Evolutionary conservation across 352 stramenopile species (phyloP).

Genomic region (Pythium brachiatum): DNA sequence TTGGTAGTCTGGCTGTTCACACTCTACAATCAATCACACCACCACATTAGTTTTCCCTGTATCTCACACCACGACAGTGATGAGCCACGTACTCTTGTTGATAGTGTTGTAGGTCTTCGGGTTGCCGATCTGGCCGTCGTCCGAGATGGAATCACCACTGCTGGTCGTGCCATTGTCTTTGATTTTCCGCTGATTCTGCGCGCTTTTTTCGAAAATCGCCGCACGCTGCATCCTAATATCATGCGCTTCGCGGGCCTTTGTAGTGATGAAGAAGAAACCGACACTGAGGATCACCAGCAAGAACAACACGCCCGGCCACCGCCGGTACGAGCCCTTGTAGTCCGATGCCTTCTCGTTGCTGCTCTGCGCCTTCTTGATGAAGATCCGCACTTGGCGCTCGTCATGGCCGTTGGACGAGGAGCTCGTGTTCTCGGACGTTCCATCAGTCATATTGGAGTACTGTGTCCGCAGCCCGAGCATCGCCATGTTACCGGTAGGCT

Average conservation of each 20-base stretch:
- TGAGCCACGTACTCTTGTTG: slow-evolving; percentile 20
- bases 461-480: slow-evolving; percentile 13
- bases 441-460: slow-evolving; percentile 7
- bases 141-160: slow-evolving; percentile 49
- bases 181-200: slow-evolving; percentile 26
- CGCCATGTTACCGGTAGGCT: background rate
- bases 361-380: slow-evolving; percentile 18
- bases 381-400: slow-evolving; percentile 14
- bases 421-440: slow-evolving; percentile 5
- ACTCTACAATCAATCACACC: too few species aligned
- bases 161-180: slow-evolving; percentile 44
- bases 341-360: slow-evolving; percentile 22
- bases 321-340: slow-evolving; percentile 24
- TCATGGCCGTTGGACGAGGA: slow-evolving; percentile 9
- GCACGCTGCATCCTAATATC: slow-evolving; percentile 24
- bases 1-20: slow-evolving; percentile 66
- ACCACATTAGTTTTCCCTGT: too few species aligned
- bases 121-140: slow-evolving; percentile 64
- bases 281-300: slow-evolving; percentile 38
- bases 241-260: slow-evolving; percentile 32
- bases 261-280: slow-evolving; percentile 33
- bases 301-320: slow-evolving; percentile 61
- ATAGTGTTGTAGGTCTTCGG: slow-evolving; percentile 52
- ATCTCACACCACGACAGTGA: too few species aligned
- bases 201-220: slow-evolving; percentile 17